Percentiles rank a stretch among this genome's conserved stretches.
Evolutionary conservation across 306 rosid species (phyloP).

Genomic region (Acacia acuminata): DNA sequence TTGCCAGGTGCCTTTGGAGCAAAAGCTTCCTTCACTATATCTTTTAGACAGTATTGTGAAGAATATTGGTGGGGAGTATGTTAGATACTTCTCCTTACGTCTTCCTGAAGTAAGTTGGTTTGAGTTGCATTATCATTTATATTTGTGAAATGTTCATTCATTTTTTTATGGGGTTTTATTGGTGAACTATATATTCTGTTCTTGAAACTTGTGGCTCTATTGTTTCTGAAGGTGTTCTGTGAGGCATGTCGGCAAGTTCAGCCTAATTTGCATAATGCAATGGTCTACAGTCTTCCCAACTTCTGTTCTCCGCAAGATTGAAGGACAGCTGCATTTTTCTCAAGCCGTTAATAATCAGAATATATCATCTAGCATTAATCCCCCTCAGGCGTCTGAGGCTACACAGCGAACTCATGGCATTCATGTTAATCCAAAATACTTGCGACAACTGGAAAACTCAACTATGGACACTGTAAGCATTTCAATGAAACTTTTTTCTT

Average conservation of each 20-base stretch:
- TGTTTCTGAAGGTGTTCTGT: conserved; percentile 70
- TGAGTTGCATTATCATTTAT: conserved; percentile 25
- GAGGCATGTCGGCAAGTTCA: conserved; percentile 85
- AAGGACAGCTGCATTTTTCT: conserved; percentile 74
- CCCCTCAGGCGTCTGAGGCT: conserved; percentile 72
- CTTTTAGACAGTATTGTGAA: conserved; percentile 94
- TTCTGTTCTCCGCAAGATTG: conserved; percentile 72
- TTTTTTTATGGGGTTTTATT: background rate
- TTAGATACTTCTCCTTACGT: conserved; percentile 62
- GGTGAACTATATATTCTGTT: conserved; percentile 24
- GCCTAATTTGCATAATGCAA: conserved; percentile 62
- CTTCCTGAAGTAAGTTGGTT: conserved; percentile 75
- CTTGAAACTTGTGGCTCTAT: conserved; percentile 24
- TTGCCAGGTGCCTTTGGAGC: conserved; percentile 86
- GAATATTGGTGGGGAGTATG: conserved; percentile 85
- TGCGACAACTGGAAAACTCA: conserved; percentile 70
- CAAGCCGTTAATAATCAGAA: conserved; percentile 46
- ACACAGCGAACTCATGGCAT: conserved; percentile 69
- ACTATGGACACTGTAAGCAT: conserved; percentile 72
- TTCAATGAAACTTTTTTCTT: conserved; percentile 28
- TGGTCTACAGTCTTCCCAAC: conserved; percentile 86
- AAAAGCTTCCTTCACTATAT: conserved; percentile 88
- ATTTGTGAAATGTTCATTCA: background rate
- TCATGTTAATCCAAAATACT: conserved; percentile 87
- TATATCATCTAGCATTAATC: conserved; percentile 51